These are phyloP conservation scores for Phytophthora megakarya DNA, from an alignment of 352 stramenopile species.

Conservation along the genomic window DNA sequence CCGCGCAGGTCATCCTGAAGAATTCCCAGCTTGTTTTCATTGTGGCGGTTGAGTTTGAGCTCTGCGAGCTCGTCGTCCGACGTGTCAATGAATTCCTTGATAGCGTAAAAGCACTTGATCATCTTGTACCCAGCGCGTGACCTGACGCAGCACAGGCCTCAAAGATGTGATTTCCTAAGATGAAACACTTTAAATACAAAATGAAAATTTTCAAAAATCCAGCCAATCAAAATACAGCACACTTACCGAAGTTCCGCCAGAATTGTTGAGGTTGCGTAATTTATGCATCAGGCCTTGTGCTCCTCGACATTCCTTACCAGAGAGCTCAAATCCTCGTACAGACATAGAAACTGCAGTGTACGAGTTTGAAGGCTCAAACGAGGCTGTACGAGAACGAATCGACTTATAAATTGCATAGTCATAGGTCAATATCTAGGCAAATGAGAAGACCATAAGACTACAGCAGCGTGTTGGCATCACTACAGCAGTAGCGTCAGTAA, in stretches of 20 bases:
- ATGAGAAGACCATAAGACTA: too few species aligned
- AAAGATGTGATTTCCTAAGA: background rate
- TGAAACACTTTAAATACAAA: background rate
- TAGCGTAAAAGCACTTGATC: constrained; percentile 4
- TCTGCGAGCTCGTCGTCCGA: background rate
- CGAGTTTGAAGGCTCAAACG: too few species aligned
- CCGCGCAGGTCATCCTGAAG: constrained; percentile 1
- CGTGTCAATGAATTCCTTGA: constrained; percentile 7
- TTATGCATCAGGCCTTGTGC: constrained; percentile 7
- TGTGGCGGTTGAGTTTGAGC: background rate
- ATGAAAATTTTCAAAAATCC: too few species aligned
- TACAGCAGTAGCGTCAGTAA: too few species aligned
- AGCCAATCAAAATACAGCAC: background rate
- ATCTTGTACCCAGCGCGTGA: constrained; percentile 10
- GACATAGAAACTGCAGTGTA: too few species aligned
- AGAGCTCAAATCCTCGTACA: too few species aligned
- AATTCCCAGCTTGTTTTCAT: constrained; percentile 4
- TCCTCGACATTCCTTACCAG: too few species aligned
- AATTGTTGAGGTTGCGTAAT: constrained; percentile 1
- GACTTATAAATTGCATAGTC: too few species aligned
- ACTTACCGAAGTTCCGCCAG: constrained; percentile 6
- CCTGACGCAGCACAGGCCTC: background rate
- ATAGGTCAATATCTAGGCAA: too few species aligned
- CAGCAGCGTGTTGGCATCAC: too few species aligned
- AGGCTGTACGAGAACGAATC: too few species aligned